Conservation (phyloP, 176 grass and related monocot genomes). For the Musa troglodytarum region DNA sequence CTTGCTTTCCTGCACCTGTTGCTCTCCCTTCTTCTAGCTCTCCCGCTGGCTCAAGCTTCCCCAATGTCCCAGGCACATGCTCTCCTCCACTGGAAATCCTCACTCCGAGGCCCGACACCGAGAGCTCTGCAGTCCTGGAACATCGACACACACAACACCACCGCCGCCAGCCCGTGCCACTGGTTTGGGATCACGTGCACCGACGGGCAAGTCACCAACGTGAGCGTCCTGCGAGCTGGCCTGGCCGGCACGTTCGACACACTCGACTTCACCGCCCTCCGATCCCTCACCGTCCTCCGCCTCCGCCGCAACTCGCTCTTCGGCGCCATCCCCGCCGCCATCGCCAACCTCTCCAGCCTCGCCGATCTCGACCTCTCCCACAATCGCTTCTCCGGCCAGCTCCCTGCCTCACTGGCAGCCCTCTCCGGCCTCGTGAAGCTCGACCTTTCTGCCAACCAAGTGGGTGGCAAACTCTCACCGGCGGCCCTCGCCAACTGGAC, state of each 20-base stretch:
- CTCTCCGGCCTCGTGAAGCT: neutral
- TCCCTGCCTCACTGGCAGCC: neutral
- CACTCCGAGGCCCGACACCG: neutral
- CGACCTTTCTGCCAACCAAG: neutral
- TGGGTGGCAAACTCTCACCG: neutral
- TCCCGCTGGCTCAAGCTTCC: neutral
- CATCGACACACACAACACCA: neutral
- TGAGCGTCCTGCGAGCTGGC: neutral
- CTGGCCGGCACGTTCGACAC: conserved; percentile 9
- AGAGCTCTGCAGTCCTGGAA: neutral
- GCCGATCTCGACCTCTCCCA: neutral
- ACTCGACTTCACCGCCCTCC: conserved; percentile 3
- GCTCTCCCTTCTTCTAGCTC: neutral
- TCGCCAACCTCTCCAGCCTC: neutral
- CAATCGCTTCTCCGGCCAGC: neutral
- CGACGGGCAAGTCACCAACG: neutral
- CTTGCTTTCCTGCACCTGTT: neutral
- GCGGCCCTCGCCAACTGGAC: neutral
- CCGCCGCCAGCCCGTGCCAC: neutral
- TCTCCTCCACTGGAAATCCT: conserved; percentile 20
- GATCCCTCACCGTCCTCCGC: neutral
- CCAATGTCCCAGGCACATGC: neutral
- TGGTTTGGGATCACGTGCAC: conserved; percentile 1
- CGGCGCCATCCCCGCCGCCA: conserved; percentile 1
- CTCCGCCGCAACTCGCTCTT: neutral